A percentile compares a stretch with the other conserved stretches of the same genome.
Evolutionary conservation across 306 rosid genomes (phyloP).

Genomic region (Pyrus betulifolia): DNA sequence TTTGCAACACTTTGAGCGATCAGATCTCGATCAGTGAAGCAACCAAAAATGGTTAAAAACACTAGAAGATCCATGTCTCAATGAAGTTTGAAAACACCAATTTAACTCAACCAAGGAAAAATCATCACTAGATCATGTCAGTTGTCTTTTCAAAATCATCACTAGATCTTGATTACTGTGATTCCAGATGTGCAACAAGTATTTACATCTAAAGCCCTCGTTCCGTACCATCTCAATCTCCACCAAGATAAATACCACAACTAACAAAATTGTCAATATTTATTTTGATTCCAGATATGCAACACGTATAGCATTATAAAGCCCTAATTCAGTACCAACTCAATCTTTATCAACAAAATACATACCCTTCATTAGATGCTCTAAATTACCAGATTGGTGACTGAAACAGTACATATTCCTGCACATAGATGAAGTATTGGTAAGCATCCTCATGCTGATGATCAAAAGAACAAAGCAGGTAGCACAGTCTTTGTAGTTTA

Average conservation of each 20-base stretch:
- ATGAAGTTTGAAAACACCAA: neutral
- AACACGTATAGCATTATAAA: neutral
- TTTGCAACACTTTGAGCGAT: neutral
- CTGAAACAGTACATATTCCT: constrained; percentile 99
- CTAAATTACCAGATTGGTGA: constrained; percentile 87
- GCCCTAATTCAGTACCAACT: constrained; percentile 3
- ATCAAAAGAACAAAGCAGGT: neutral
- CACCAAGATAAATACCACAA: too few relatives aligned
- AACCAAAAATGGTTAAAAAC: neutral
- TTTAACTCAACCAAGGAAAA: neutral
- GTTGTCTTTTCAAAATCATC: neutral
- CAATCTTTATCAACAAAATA: neutral
- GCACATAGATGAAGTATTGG: constrained; percentile 6
- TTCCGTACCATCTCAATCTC: too few relatives aligned
- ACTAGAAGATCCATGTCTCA: neutral
- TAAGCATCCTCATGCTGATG: neutral
- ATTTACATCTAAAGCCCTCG: neutral
- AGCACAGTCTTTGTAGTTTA: neutral
- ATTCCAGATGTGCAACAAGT: neutral
- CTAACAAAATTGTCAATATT: too few relatives aligned
- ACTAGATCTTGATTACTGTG: neutral
- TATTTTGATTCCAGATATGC: neutral
- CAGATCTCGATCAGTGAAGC: neutral
- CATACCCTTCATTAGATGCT: constrained; percentile 98
- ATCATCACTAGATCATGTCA: neutral